phyloP scores from a whole-genome alignment of 768 basidiomycete species.

The Hysterangium stoloniferum region DNA sequence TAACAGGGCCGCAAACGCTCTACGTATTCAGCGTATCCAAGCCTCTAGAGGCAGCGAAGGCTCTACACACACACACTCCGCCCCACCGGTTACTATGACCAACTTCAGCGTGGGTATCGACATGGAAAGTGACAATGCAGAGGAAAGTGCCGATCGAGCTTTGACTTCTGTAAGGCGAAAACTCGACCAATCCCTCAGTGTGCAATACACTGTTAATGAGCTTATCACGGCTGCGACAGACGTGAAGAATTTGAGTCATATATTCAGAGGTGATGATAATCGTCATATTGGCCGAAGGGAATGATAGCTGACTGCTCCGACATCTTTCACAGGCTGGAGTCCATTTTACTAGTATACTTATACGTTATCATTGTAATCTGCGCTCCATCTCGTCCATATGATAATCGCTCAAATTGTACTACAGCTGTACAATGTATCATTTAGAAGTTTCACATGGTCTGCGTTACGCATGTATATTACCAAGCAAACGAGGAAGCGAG shows the following conservation, averaged over 20 bases:
- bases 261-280: conserved; percentile 55
- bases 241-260: conserved; percentile 61
- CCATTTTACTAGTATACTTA: too few relatives aligned
- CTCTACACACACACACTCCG: conserved; percentile 14
- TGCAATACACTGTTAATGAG: conserved; percentile 90
- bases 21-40: conserved; percentile 63
- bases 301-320: background rate
- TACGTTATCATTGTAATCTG: too few relatives aligned
- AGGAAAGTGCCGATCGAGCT: conserved; percentile 88
- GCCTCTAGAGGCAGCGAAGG: conserved; percentile 25
- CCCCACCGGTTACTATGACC: background rate
- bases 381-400: too few relatives aligned
- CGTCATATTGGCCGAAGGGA: background rate
- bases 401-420: too few relatives aligned
- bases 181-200: conserved; percentile 76
- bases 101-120: conserved; percentile 48
- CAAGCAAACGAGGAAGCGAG: too few relatives aligned
- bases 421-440: too few relatives aligned
- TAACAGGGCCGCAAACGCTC: conserved; percentile 67
- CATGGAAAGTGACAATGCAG: conserved; percentile 56
- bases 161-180: conserved; percentile 74
- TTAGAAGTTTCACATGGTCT: too few relatives aligned
- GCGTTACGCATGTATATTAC: too few relatives aligned
- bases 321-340: background rate
- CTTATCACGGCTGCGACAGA: conserved; percentile 87